These are phyloP conservation scores for Leptographium radiaticola DNA, from an alignment of 2,329 filamentous ascomycete species.

Conservation along the genomic window DNA sequence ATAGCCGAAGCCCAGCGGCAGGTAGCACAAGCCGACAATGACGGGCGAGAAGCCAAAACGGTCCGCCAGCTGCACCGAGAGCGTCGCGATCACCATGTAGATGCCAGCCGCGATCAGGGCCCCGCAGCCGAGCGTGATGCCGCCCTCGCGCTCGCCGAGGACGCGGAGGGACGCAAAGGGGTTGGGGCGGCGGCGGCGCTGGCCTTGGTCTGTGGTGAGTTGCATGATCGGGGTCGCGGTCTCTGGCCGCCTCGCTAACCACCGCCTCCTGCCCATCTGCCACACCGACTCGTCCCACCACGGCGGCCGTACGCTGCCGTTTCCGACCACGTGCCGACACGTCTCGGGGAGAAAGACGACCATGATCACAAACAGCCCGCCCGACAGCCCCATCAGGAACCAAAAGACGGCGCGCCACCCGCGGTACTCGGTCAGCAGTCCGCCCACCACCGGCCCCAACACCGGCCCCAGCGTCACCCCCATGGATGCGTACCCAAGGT, in stretches of 20 bases:
- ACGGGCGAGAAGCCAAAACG: constrained; percentile 20
- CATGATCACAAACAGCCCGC: constrained; percentile 21
- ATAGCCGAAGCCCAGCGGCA: constrained; percentile 24
- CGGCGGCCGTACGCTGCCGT: constrained; percentile 28
- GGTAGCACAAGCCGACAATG: constrained; percentile 29
- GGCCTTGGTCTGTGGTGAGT: constrained; percentile 3
- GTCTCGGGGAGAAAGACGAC: constrained; percentile 13
- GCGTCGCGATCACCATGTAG: constrained; percentile 19
- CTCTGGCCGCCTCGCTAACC: not conserved
- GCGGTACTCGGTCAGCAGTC: constrained; percentile 33
- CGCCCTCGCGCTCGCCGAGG: constrained; percentile 22
- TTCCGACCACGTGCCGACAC: constrained; percentile 27
- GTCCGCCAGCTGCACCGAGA: constrained; percentile 19
- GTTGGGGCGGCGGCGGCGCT: constrained; percentile 12
- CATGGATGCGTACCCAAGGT: constrained; percentile 31
- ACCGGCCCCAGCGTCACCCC: constrained; percentile 20
- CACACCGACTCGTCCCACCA: constrained; percentile 12
- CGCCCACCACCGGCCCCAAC: constrained; percentile 37
- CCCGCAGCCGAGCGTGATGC: constrained; percentile 19
- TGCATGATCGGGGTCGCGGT: too few relatives aligned
- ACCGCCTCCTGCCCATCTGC: too few relatives aligned
- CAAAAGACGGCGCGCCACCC: constrained; percentile 44
- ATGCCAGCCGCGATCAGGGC: constrained; percentile 22
- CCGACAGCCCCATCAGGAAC: constrained; percentile 33
- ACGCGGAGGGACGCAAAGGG: constrained; percentile 19